phyloP scores from a whole-genome alignment of 1,139 yeast species.

The Candida buenavistaensis region DNA sequence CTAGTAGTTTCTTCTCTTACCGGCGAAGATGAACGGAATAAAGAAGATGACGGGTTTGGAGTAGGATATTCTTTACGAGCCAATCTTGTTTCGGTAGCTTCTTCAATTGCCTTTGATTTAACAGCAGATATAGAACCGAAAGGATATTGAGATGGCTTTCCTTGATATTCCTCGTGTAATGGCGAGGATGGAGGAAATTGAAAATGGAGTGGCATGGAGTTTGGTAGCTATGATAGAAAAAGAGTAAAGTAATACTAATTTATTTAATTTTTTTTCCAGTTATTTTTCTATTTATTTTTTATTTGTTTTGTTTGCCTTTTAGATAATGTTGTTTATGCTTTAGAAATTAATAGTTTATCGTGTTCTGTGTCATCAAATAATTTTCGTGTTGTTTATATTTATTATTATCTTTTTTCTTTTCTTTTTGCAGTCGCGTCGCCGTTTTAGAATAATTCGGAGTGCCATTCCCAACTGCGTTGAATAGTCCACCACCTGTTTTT shows the following conservation, averaged over 20 bases:
- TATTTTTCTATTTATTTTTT: too few relatives aligned
- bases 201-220: slow-evolving; percentile 11
- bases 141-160: slow-evolving; percentile 20
- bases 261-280: not conserved
- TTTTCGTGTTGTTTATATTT: slow-evolving; percentile 11
- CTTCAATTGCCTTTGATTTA: slow-evolving; percentile 5
- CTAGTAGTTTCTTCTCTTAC: slow-evolving; percentile 14
- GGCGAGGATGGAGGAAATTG: slow-evolving; percentile 69
- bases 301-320: too few relatives aligned
- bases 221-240: not conserved
- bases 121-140: slow-evolving; percentile 14
- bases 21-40: slow-evolving; percentile 50
- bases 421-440: slow-evolving; percentile 7
- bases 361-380: not conserved
- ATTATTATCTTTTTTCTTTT: slow-evolving; percentile 1
- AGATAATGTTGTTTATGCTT: slow-evolving; percentile 1
- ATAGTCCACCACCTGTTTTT: too few relatives aligned
- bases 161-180: slow-evolving; percentile 28
- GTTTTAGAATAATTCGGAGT: too few relatives aligned
- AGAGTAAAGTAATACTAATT: not conserved
- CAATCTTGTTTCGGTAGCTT: slow-evolving; percentile 3
- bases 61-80: slow-evolving; percentile 45
- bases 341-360: not conserved
- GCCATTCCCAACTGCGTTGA: too few relatives aligned
- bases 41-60: slow-evolving; percentile 56